A percentile compares a stretch with the other conserved stretches of the same genome.
Conservation (phyloP, 176 grass and related monocot genomes). For the Olyra latifolia region DNA sequence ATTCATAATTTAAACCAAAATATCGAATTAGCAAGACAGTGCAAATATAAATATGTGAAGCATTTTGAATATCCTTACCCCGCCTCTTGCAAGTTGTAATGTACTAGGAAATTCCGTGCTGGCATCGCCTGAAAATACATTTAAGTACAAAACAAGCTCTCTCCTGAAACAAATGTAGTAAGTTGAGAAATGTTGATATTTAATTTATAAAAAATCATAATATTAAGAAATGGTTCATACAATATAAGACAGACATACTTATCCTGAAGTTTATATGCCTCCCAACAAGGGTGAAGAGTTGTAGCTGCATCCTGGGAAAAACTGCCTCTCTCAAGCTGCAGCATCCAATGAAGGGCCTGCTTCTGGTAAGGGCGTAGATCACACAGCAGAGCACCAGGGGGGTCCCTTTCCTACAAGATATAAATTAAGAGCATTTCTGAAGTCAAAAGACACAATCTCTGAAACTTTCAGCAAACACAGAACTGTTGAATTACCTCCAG, state of each 20-base stretch:
- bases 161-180: slow-evolving; percentile 63
- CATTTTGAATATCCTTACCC: slow-evolving; percentile 64
- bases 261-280: slow-evolving; percentile 80
- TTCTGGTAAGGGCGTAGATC: slow-evolving; percentile 92
- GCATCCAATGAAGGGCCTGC: slow-evolving; percentile 97
- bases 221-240: slow-evolving; percentile 13
- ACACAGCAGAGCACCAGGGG: slow-evolving; percentile 69
- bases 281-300: slow-evolving; percentile 93
- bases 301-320: slow-evolving; percentile 71
- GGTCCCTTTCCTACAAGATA: slow-evolving; percentile 60
- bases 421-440: slow-evolving; percentile 12
- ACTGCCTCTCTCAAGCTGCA: slow-evolving; percentile 76
- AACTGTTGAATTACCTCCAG: slow-evolving; percentile 55
- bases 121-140: slow-evolving; percentile 87
- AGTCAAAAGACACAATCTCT: slow-evolving; percentile 28
- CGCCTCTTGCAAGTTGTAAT: slow-evolving; percentile 84
- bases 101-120: slow-evolving; percentile 87
- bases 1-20: neutral
- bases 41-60: slow-evolving; percentile 13
- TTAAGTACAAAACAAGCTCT: slow-evolving; percentile 75
- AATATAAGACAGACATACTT: slow-evolving; percentile 50
- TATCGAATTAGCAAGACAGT: slow-evolving; percentile 9
- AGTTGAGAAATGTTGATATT: slow-evolving; percentile 7
- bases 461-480: slow-evolving; percentile 12
- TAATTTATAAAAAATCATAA: neutral